phyloP scores from a whole-genome alignment of 306 rosid genomes.

The Lathyrus oleraceus region DNA sequence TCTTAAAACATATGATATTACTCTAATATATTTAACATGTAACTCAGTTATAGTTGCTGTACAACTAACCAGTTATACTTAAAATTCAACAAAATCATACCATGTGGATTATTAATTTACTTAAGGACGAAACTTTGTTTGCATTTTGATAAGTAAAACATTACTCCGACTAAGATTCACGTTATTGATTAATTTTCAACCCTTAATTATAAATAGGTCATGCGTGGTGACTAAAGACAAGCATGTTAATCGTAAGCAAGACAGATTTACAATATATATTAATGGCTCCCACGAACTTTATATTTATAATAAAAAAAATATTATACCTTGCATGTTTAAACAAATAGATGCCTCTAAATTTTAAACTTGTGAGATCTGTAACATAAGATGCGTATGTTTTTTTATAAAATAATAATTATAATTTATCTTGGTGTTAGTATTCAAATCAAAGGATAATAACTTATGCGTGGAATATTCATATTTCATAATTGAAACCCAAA shows the following conservation, averaged over 20 bases:
- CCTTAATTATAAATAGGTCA: not conserved
- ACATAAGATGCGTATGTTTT: not conserved
- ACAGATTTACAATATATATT: not conserved
- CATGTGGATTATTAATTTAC: not conserved
- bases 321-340: not conserved
- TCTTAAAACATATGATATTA: too few relatives aligned
- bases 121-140: too few relatives aligned
- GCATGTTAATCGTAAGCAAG: not conserved
- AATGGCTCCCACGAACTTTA: not conserved
- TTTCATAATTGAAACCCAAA: not conserved
- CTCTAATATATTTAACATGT: too few relatives aligned
- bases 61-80: too few relatives aligned
- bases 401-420: not conserved
- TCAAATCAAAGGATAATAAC: not conserved
- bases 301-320: not conserved
- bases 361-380: not conserved
- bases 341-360: not conserved
- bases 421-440: not conserved
- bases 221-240: not conserved
- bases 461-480: not conserved
- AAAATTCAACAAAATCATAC: too few relatives aligned
- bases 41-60: too few relatives aligned
- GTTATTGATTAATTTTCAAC: not conserved
- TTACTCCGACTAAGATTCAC: not conserved
- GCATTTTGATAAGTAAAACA: not conserved